Percentiles rank a stretch among this genome's conserved stretches.
phyloP scores from a whole-genome alignment of 2,329 filamentous ascomycete genomes.

The Cladosporium cucumerinum region DNA sequence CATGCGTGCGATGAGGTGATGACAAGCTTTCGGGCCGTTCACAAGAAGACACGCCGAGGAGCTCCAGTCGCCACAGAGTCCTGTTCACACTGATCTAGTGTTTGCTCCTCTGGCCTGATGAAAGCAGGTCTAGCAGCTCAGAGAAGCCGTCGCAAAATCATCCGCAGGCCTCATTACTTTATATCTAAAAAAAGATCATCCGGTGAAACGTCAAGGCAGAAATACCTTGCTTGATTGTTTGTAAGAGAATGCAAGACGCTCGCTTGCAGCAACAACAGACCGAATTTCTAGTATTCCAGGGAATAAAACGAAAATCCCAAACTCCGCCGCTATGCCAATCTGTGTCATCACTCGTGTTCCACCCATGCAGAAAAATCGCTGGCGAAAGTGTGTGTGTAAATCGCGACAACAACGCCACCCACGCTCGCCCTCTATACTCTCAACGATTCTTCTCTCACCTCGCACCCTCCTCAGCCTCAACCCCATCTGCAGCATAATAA shows the following conservation, averaged over 20 bases:
- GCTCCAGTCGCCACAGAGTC: neutral
- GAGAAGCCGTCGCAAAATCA: no score
- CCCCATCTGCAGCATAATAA: conserved; percentile 9
- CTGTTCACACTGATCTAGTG: no score
- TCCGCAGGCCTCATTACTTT: no score
- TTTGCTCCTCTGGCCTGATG: no score
- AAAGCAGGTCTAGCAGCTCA: no score
- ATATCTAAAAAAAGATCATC: no score
- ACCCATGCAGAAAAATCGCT: neutral
- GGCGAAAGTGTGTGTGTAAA: neutral
- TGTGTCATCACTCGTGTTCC: neutral
- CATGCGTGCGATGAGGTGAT: neutral
- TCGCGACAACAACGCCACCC: neutral
- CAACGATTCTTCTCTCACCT: neutral
- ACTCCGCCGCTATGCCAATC: conserved; percentile 14
- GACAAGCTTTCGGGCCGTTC: neutral
- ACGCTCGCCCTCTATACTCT: neutral
- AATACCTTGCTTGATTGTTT: neutral
- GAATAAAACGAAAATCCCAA: neutral
- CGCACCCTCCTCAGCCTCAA: conserved; percentile 6
- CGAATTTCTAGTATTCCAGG: neutral
- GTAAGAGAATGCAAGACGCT: neutral
- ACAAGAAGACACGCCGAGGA: neutral
- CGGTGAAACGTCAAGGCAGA: neutral
- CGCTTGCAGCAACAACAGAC: neutral